Evolutionary conservation across 768 basidiomycete species (phyloP), one percentile per base, ranked within the genome.

Genomic region (Boletus rufocinnamomeus): DNA sequence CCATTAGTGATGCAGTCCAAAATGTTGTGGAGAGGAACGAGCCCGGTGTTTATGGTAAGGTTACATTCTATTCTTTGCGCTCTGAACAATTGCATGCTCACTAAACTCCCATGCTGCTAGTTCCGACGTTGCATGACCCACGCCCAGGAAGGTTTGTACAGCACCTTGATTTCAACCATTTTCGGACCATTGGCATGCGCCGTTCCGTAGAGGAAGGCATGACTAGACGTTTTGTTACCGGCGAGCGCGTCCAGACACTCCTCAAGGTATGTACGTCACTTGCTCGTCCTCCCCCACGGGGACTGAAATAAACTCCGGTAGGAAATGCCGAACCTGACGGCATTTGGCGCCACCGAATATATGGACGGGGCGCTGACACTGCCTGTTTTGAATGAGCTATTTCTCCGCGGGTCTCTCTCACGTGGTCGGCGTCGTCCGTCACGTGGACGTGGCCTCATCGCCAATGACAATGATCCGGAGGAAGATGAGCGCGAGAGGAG

Each of bases 321-420:
- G 93, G 93, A 96, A 82, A 86, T 88, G 75, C 92, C 93, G 0
- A 94, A 94, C 63, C 77, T 98, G 13, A 79, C 79, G 19, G 82
- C 86, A 10, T 93, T 99, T 62, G 95, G 95, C n/a, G 95, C 93
- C 6, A 98, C 96, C 2, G 96, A 99, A 72, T 99, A 98, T 71
- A 98, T 99, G 92, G 96, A 99, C 64, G 88, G 91, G 4, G 88
- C 96, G 1, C 79, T 99, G 43, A 91, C 88, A 14, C 77, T 91
- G 17, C 80, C 87, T 0, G 95, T 98, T 19, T 77, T 99, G 13
- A 90, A 87, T 54, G 96, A 98, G 69, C 76, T 99, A 19, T 86
- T 99, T 66, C 84, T 98, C 59, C 87, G 96, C 30, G 95, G 96
- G 28, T 75, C 79, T 8, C 82, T 84, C 10, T 87, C 88, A 28